phyloP scores from a whole-genome alignment of 257 asterid genomes.

The Solanum raphanifolium region DNA sequence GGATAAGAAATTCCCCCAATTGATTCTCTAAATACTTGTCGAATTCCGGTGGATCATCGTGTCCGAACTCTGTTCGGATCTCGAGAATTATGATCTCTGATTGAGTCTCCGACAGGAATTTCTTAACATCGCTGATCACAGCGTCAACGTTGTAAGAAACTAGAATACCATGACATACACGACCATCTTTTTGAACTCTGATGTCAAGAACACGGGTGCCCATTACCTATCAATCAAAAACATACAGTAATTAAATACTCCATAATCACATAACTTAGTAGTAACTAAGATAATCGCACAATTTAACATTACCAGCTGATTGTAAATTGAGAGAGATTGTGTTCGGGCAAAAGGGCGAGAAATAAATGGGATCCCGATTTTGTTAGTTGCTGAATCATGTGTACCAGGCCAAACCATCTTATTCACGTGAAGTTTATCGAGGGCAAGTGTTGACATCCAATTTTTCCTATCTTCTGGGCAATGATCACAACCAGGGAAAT shows the following conservation, averaged over 20 bases:
- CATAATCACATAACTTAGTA: background rate
- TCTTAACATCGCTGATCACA: slow-evolving; percentile 52
- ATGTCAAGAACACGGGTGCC: slow-evolving; percentile 72
- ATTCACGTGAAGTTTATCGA: slow-evolving; percentile 35
- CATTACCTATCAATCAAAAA: background rate
- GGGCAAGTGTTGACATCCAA: slow-evolving; percentile 67
- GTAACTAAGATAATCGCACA: background rate
- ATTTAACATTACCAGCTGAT: slow-evolving; percentile 29
- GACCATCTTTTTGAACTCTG: slow-evolving; percentile 67
- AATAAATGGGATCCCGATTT: slow-evolving; percentile 61
- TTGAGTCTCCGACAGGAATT: slow-evolving; percentile 48
- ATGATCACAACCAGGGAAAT: slow-evolving; percentile 64
- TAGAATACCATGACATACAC: slow-evolving; percentile 76
- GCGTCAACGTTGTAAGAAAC: slow-evolving; percentile 43
- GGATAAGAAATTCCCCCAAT: slow-evolving; percentile 60
- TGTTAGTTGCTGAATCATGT: slow-evolving; percentile 83
- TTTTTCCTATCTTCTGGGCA: slow-evolving; percentile 44
- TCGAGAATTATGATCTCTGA: slow-evolving; percentile 74
- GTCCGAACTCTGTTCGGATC: slow-evolving; percentile 84
- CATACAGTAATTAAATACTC: background rate
- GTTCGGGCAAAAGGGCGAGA: slow-evolving; percentile 77
- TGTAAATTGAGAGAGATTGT: slow-evolving; percentile 63
- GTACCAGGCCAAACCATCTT: slow-evolving; percentile 95
- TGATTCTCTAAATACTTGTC: slow-evolving; percentile 51
- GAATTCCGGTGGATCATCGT: slow-evolving; percentile 74